Evolutionary conservation across 2,329 filamentous ascomycete genomes (phyloP).

Genomic region (Leptographium radiaticola): DNA sequence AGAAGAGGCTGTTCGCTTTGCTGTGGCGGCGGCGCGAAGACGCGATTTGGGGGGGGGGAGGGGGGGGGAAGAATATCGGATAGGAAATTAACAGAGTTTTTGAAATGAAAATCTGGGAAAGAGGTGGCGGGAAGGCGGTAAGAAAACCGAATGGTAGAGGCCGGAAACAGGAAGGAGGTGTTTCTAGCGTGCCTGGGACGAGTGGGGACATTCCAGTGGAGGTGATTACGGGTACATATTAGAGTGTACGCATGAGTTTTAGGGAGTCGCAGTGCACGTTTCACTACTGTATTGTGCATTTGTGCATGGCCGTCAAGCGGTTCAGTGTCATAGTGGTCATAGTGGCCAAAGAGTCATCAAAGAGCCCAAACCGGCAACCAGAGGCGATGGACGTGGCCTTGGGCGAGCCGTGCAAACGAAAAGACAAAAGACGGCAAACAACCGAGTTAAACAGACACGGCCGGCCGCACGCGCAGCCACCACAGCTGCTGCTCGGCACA

Average conservation of each 20-base stretch:
- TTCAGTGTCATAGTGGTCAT: too few relatives aligned
- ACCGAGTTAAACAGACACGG: too few relatives aligned
- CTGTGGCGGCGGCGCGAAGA: not conserved
- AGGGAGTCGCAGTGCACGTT: too few relatives aligned
- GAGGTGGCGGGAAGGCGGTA: not conserved
- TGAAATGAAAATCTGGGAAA: not conserved
- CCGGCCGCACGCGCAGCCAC: slow-evolving; percentile 21
- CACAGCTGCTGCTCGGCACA: slow-evolving; percentile 33
- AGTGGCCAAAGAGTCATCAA: too few relatives aligned
- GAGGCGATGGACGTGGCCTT: too few relatives aligned
- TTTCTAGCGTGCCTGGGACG: not conserved
- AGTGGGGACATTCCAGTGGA: not conserved
- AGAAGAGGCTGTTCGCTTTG: not conserved
- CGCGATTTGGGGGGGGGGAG: not conserved
- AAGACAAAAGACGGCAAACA: too few relatives aligned
- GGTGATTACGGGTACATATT: too few relatives aligned
- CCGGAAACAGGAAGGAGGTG: not conserved
- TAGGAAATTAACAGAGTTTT: slow-evolving; percentile 13
- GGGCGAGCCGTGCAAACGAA: too few relatives aligned
- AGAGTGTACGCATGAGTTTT: too few relatives aligned
- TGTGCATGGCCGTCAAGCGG: too few relatives aligned
- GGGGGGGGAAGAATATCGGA: slow-evolving; percentile 5
- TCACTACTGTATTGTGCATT: too few relatives aligned
- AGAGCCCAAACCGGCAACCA: too few relatives aligned
- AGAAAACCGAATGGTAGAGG: not conserved